Base-by-base conservation (phyloP, 148 eudicot species). In the Amaranthus palmeri region DNA sequence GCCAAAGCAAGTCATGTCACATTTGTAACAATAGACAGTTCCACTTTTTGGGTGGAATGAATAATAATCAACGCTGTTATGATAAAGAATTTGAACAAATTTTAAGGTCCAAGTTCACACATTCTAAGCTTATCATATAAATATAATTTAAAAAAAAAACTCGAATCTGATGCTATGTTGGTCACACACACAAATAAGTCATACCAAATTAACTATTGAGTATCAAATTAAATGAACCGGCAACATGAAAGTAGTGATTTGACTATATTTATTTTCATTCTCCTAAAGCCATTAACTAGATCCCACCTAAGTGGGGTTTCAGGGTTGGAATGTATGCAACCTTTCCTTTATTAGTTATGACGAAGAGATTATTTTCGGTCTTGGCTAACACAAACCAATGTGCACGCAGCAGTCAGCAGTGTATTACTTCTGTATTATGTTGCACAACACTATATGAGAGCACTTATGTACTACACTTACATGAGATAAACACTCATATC, bases 1-100 rank as follows among this genome's bases (percentile, higher is more conserved):
- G 4, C 12, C 17, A 13, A 13, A 42, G 48, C 8, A 63, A 3
- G 61, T 18, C 6, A 25, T 18, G 7, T 6, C 10, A 42, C 40
- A 10, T 25, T 58, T 17, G 61, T 18, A 8, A 18, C 42, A 4
- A 58, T 7, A 58, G 25, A 25, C 61, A 25, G 42, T 25, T 18
- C 5, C 42, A 58, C 61, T 17, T 7, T 58, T 58, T 25, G 7
- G 18, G 25, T 56, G 40, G 60, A 58, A 36, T 58, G 36, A 25
- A 25, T 25, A 1, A 8, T 25, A 58, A 58, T 10, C 61, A 58
- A 18, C 10, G 41, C 46, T 60, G 8, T 5, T 18, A 44, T 7
- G 18, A 15, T 69, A 51, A 69, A 70, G 46, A 68, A 36, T 49
- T 46, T 40, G 18, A 68, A 51, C 17, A 67, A 25, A 25, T 25